Percentiles rank a stretch among this genome's conserved stretches.
Conservation (phyloP, 306 rosid species). For the Astragalus membranaceus region DNA sequence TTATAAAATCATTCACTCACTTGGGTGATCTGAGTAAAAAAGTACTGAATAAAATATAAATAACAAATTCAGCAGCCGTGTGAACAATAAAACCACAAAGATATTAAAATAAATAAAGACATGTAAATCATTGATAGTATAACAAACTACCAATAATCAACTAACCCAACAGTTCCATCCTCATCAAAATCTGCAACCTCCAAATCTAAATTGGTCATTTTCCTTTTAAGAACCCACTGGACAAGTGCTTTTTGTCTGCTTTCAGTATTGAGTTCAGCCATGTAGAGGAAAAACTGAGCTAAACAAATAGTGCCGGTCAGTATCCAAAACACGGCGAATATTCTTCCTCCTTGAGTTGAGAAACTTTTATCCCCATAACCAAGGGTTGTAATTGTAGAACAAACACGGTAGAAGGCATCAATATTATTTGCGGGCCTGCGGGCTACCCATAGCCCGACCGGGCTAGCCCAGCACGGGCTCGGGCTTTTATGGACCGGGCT, state of each 20-base stretch:
- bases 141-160: neutral
- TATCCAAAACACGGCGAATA: slow-evolving; percentile 81
- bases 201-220: slow-evolving; percentile 49
- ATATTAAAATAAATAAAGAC: neutral
- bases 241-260: slow-evolving; percentile 49
- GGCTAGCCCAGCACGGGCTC: too few species aligned
- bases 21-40: too few species aligned
- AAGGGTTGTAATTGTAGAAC: slow-evolving; percentile 42
- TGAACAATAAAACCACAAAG: neutral
- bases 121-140: too few species aligned
- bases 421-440: too few species aligned
- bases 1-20: too few species aligned
- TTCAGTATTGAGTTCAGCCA: slow-evolving; percentile 69
- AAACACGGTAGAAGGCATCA: slow-evolving; percentile 44
- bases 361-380: slow-evolving; percentile 81
- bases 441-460: too few species aligned
- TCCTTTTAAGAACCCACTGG: slow-evolving; percentile 55
- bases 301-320: slow-evolving; percentile 56
- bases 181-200: slow-evolving; percentile 83
- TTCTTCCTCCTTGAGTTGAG: slow-evolving; percentile 63
- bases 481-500: too few species aligned
- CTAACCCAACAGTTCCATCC: slow-evolving; percentile 71
- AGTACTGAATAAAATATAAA: too few species aligned
- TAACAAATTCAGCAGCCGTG: slow-evolving; percentile 71
- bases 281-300: slow-evolving; percentile 73